Evolutionary conservation across 2,329 filamentous ascomycete species (phyloP).

Genomic region (Waltergamsia citrina): DNA sequence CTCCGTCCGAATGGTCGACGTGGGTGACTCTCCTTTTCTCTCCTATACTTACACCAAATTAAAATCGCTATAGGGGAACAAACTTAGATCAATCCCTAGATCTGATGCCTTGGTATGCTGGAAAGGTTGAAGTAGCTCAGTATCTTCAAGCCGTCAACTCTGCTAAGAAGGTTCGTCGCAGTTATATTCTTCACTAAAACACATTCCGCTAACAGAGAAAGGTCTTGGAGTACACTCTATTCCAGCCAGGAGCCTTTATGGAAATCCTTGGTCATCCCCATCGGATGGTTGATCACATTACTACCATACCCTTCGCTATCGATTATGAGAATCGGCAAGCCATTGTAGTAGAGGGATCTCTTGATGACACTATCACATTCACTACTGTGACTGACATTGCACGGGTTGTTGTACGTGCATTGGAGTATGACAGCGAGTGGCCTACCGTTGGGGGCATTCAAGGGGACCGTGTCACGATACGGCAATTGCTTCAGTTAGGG

Average conservation of each 20-base stretch:
- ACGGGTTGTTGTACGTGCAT: conserved; percentile 23
- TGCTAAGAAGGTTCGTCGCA: conserved; percentile 30
- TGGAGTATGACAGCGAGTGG: conserved; percentile 34
- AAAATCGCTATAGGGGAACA: too few relatives aligned
- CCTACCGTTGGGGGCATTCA: conserved; percentile 28
- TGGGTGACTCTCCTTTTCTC: conserved; percentile 10
- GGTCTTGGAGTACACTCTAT: conserved; percentile 48
- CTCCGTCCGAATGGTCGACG: conserved; percentile 49
- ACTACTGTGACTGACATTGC: conserved; percentile 34
- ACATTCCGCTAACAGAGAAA: too few relatives aligned
- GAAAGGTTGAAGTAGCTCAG: conserved; percentile 34
- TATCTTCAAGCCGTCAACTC: conserved; percentile 44
- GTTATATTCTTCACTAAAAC: too few relatives aligned
- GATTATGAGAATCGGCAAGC: conserved; percentile 30
- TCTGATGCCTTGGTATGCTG: conserved; percentile 34
- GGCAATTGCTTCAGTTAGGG: conserved; percentile 27
- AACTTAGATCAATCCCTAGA: too few relatives aligned
- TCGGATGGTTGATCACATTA: conserved; percentile 32
- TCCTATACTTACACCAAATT: not conserved
- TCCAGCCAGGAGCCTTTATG: conserved; percentile 44
- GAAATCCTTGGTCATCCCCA: conserved; percentile 44
- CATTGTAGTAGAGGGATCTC: conserved; percentile 29
- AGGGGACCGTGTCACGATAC: conserved; percentile 22
- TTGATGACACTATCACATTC: conserved; percentile 30
- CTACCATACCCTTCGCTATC: conserved; percentile 22